phyloP scores from a whole-genome alignment of 2,329 filamentous ascomycete genomes.

The Chaetomium sp. region DNA sequence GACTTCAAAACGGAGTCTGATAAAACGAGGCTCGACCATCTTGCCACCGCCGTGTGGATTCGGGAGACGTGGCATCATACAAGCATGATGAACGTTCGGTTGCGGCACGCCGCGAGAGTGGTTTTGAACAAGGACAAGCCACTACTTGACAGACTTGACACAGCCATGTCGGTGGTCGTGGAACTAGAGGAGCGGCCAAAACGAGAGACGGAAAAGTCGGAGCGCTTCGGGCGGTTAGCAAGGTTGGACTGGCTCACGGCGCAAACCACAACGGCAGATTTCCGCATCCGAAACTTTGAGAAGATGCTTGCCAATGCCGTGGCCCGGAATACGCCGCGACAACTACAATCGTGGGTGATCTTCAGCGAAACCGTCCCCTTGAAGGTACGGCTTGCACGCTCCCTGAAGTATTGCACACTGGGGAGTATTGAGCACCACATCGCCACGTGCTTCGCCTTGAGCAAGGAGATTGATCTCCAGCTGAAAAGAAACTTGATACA shows the following conservation, averaged over 20 bases:
- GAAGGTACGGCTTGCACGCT: not conserved
- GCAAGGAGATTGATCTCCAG: conserved; percentile 8
- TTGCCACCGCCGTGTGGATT: conserved; percentile 15
- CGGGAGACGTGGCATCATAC: conserved; percentile 2
- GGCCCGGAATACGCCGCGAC: not conserved
- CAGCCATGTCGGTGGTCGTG: conserved; percentile 1
- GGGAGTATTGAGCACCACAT: conserved; percentile 1
- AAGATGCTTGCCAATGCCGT: not conserved
- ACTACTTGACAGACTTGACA: conserved; percentile 8
- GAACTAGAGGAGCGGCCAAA: not conserved
- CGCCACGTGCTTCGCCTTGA: conserved; percentile 6
- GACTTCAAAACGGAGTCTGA: no score
- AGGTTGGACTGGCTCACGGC: conserved; percentile 9
- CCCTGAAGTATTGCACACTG: not conserved
- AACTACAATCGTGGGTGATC: not conserved
- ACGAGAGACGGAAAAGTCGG: not conserved
- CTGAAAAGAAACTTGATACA: conserved; percentile 20
- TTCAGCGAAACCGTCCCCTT: not conserved
- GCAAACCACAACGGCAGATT: not conserved
- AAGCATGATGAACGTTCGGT: not conserved
- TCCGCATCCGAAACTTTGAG: conserved; percentile 1
- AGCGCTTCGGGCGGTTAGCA: conserved; percentile 8
- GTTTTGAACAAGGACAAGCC: not conserved
- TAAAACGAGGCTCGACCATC: conserved; percentile 3
- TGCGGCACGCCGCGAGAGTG: not conserved